These are phyloP conservation scores for Strobilomyces confusus DNA, from an alignment of 768 basidiomycete genomes.

Conservation along the genomic window DNA sequence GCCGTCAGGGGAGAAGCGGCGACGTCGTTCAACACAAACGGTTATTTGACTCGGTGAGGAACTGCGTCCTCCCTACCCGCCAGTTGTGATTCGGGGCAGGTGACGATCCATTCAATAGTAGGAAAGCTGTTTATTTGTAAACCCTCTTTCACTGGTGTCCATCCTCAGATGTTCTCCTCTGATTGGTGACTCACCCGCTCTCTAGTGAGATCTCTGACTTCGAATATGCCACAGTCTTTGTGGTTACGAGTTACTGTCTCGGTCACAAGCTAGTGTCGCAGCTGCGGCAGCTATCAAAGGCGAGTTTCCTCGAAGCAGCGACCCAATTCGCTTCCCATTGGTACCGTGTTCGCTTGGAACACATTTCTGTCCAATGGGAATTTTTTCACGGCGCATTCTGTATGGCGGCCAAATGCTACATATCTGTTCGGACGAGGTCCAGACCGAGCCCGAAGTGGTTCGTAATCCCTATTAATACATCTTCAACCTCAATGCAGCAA, in stretches of 20 bases:
- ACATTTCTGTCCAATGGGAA: conserved; percentile 7
- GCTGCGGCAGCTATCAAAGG: neutral
- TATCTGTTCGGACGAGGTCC: neutral
- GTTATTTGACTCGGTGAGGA: no score
- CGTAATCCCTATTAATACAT: neutral
- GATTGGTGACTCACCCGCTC: neutral
- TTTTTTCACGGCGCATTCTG: conserved; percentile 12
- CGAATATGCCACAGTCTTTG: neutral
- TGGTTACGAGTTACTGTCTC: neutral
- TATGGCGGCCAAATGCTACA: neutral
- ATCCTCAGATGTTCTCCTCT: neutral
- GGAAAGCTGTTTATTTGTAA: neutral
- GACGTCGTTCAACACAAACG: no score
- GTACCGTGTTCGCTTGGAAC: conserved; percentile 1
- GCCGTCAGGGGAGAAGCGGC: no score
- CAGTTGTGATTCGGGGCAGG: no score
- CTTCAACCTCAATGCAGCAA: neutral
- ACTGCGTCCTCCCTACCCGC: no score
- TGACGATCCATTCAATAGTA: no score
- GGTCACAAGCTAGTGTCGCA: neutral
- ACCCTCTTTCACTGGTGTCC: neutral
- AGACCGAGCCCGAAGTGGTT: conserved; percentile 13
- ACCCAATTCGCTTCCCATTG: neutral
- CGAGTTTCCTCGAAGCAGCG: neutral
- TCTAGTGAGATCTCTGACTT: neutral